Evolutionary conservation across 306 rosid species (phyloP).

Genomic region (Ceratonia siliqua): DNA sequence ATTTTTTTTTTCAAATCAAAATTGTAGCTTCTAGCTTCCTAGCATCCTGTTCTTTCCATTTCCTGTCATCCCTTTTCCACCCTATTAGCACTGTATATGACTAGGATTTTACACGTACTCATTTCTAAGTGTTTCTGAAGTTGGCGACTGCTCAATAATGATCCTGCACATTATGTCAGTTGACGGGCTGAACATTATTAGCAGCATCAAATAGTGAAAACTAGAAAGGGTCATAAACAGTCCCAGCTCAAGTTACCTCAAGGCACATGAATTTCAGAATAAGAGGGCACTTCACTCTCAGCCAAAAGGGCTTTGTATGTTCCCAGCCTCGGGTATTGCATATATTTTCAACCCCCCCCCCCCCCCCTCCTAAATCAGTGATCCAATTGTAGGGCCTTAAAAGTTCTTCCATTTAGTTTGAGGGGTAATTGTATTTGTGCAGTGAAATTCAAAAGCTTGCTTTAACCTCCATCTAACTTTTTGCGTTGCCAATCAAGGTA

Average conservation of each 20-base stretch:
- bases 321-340: conserved; percentile 13
- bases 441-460: background rate
- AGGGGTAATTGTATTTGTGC: conserved; percentile 24
- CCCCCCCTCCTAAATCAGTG: background rate
- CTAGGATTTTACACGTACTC: conserved; percentile 26
- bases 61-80: background rate
- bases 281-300: conserved; percentile 25
- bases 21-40: conserved; percentile 30
- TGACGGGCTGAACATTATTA: background rate
- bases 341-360: conserved; percentile 1
- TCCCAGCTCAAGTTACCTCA: conserved; percentile 13
- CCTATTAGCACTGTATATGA: conserved; percentile 34
- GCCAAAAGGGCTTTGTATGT: conserved; percentile 29
- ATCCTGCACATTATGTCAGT: conserved; percentile 14
- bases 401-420: conserved; percentile 28
- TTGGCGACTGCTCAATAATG: conserved; percentile 42
- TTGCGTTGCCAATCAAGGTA: conserved; percentile 8
- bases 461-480: background rate
- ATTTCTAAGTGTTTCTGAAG: conserved; percentile 31
- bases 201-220: background rate
- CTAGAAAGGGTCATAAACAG: conserved; percentile 23
- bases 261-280: conserved; percentile 35
- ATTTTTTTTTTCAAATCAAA: conserved; percentile 4
- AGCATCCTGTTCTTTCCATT: conserved; percentile 25
- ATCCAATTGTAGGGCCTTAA: conserved; percentile 22